A percentile compares a stretch with the other conserved stretches of the same genome.
phyloP scores from a whole-genome alignment of 208 protist species.

The Acanthamoeba quina region DNA sequence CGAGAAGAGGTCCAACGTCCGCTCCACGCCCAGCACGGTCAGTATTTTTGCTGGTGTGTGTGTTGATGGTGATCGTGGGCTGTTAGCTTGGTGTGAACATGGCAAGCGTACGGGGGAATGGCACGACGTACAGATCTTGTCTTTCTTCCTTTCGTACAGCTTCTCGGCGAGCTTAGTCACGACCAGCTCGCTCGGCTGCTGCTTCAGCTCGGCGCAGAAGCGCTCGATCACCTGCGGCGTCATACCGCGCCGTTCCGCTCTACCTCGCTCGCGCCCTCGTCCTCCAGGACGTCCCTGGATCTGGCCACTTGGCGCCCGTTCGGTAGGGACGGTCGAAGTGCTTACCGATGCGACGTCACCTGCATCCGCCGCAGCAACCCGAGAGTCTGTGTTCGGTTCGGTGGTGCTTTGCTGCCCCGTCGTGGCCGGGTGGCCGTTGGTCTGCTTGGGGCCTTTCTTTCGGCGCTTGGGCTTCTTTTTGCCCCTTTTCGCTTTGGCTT shows the following conservation, averaged over 20 bases:
- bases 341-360: not conserved
- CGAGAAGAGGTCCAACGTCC: not conserved
- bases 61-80: not conserved
- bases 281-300: not conserved
- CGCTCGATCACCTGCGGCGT: not conserved
- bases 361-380: too few species aligned
- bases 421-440: not conserved
- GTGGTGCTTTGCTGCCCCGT: too few species aligned
- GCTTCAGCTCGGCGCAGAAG: not conserved
- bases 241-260: not conserved
- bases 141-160: not conserved
- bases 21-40: not conserved
- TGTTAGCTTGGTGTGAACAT: not conserved
- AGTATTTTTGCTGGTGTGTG: not conserved
- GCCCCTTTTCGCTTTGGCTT: not conserved
- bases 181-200: not conserved
- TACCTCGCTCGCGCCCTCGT: not conserved
- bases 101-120: not conserved
- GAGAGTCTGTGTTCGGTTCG: too few species aligned
- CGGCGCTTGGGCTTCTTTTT: not conserved
- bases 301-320: not conserved
- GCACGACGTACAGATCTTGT: not conserved
- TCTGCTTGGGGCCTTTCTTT: not conserved
- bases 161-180: not conserved
- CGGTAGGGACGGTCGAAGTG: not conserved